Evolutionary conservation across 192 early-diverging fungal species (phyloP), one percentile per base, ranked within the genome.

Genomic region (Dissophora ornata): DNA sequence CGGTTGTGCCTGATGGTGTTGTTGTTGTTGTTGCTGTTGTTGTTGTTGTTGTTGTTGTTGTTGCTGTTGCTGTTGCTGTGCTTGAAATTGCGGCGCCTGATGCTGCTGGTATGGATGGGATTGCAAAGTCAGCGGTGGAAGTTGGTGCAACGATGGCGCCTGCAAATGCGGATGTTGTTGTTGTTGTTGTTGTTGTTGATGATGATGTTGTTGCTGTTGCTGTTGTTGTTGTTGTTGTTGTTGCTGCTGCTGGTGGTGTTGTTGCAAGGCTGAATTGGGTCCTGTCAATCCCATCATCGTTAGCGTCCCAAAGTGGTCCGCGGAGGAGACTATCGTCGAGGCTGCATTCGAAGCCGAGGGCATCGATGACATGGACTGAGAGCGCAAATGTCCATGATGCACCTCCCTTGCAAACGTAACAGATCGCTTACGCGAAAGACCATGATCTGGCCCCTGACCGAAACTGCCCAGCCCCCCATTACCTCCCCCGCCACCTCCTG

Each of bases 291-390:
- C 48, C 41, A 77, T 22, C 59, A 62, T 46, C 2, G 71, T 61
- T 10, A 77, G 29, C 3, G 29, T 25, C 11, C 58, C 46, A 44
- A 50, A 55, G 6, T 67, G 64, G 36, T 38, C 52, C 19, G 63
- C 48, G 8, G 63, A 56, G 4, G 45, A n/a, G n/a, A 34, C 32
- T 34, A 29, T 9, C 13, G 57, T 28, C 19, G 67, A 50, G 2
- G 49, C 13, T 12, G 30, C 16, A 18, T 19, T 59, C 13, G 68
- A 40, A 11, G 36, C 40, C 13, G 58, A 57, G 8, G 73, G 73
- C 52, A 77, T 57, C 21, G 73, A 67, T 0, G 73, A 77, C 64
- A 77, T 50, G 44, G 73, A 77, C 40, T 77, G 73, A n/a, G 73
- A 77, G 36, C 73, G 57, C 29, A 62, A 29, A 19, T 77, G 73